A percentile compares a stretch with the other conserved stretches of the same genome.
Conservation (phyloP, 2,329 filamentous ascomycete genomes). For the Colletotrichum coccodes region DNA sequence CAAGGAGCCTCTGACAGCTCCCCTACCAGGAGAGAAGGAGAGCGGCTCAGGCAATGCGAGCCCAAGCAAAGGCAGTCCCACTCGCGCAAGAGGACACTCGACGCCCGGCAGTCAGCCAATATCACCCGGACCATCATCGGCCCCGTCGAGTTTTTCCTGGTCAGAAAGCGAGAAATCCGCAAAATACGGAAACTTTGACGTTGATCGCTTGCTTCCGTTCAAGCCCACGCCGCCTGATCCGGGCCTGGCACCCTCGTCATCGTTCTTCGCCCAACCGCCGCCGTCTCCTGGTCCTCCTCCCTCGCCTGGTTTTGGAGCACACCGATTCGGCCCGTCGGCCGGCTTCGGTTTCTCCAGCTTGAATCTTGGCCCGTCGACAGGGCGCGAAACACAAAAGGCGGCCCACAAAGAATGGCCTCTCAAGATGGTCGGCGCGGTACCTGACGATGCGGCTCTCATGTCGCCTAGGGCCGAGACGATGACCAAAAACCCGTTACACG, state of each 20-base stretch:
- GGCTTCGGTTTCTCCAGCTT: constrained; percentile 56
- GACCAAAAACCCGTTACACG: constrained; percentile 73
- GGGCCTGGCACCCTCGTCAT: constrained; percentile 39
- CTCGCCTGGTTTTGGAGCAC: constrained; percentile 55
- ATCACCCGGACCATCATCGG: constrained; percentile 73
- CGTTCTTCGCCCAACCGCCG: constrained; percentile 49
- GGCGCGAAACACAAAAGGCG: constrained; percentile 37
- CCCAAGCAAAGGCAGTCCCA: constrained; percentile 53
- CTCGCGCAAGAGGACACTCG: constrained; percentile 62
- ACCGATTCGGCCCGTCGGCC: constrained; percentile 49
- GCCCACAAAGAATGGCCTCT: constrained; percentile 46
- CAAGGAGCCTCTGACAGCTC: constrained; percentile 69
- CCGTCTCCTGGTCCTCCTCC: constrained; percentile 58
- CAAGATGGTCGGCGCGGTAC: constrained; percentile 45
- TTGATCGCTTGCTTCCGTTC: constrained; percentile 46
- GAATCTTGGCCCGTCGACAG: constrained; percentile 38
- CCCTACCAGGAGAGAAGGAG: constrained; percentile 63
- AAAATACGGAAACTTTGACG: constrained; percentile 52
- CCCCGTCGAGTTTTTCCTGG: constrained; percentile 72
- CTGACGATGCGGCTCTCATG: constrained; percentile 67
- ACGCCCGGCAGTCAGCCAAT: constrained; percentile 61
- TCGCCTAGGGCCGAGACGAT: constrained; percentile 80
- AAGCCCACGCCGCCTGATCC: constrained; percentile 46
- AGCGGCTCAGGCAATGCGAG: constrained; percentile 51
- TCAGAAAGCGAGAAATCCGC: constrained; percentile 57